These are phyloP conservation scores for Bryopsis sp. DNA, from an alignment of 139 green algal species.

Conservation along the genomic window DNA sequence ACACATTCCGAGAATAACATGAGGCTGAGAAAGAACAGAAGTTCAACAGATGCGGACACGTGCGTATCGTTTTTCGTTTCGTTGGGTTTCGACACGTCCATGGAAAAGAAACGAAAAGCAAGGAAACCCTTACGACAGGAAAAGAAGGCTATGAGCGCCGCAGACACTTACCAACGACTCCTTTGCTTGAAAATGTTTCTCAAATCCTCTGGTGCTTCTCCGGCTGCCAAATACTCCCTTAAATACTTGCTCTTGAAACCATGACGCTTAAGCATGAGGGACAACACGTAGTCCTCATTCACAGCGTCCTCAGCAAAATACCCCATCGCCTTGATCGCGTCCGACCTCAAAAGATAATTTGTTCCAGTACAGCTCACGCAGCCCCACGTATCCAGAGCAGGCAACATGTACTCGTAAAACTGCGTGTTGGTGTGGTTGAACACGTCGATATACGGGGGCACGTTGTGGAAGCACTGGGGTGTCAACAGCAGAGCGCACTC, in stretches of 20 bases:
- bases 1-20: too few relatives aligned
- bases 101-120: too few relatives aligned
- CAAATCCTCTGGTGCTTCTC: slow-evolving; percentile 59
- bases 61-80: too few relatives aligned
- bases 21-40: too few relatives aligned
- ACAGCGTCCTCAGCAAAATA: slow-evolving; percentile 64
- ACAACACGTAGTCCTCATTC: slow-evolving; percentile 39
- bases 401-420: slow-evolving; percentile 55
- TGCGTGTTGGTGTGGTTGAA: slow-evolving; percentile 72
- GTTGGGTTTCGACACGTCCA: too few relatives aligned
- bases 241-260: slow-evolving; percentile 46
- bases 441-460: slow-evolving; percentile 54
- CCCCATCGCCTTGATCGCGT: slow-evolving; percentile 41
- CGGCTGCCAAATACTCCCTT: slow-evolving; percentile 63
- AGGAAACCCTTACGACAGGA: too few relatives aligned
- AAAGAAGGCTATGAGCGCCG: too few relatives aligned
- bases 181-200: slow-evolving; percentile 63
- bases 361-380: slow-evolving; percentile 45
- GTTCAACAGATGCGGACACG: too few relatives aligned
- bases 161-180: slow-evolving; percentile 37
- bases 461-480: slow-evolving; percentile 63
- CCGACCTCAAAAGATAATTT: slow-evolving; percentile 61
- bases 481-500: slow-evolving; percentile 34
- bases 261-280: slow-evolving; percentile 33
- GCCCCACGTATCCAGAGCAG: slow-evolving; percentile 17